phyloP scores from a whole-genome alignment of 225 moss, liverwort and hornwort species.

The Straminergon stramineum region DNA sequence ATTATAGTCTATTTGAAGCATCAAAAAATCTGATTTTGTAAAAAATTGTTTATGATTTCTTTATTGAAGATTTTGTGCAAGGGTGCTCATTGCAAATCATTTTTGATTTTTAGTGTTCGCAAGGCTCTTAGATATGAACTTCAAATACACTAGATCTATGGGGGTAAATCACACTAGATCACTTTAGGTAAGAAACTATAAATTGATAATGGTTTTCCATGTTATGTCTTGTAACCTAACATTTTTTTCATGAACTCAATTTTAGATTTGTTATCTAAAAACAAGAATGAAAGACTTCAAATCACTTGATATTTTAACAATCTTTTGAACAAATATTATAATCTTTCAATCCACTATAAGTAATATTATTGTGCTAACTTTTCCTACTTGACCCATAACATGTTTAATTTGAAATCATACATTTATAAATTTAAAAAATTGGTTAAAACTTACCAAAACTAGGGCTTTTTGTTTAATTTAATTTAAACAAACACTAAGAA shows the following conservation, averaged over 20 bases:
- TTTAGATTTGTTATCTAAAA: background rate
- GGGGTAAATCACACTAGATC: accelerated
- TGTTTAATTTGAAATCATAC: background rate
- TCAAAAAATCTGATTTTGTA: background rate
- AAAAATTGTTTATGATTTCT: background rate
- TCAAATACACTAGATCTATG: background rate
- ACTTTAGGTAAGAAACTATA: too few relatives aligned
- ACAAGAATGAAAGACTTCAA: background rate
- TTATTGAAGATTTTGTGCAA: background rate
- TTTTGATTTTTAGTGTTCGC: background rate
- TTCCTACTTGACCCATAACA: too few relatives aligned
- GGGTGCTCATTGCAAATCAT: background rate
- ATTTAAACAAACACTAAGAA: background rate
- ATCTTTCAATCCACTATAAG: background rate
- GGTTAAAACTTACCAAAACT: background rate
- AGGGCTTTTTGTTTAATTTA: accelerated
- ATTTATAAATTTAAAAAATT: background rate
- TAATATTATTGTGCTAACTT: background rate
- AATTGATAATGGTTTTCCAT: background rate
- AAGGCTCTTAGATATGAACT: background rate
- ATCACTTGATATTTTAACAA: background rate
- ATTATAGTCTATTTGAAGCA: too few relatives aligned
- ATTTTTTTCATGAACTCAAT: background rate
- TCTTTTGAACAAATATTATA: background rate
- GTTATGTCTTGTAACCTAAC: background rate